Evolutionary conservation across 176 grass and related monocot genomes (phyloP), one percentile per base, ranked within the genome.

Genomic region (Aechmea fasciata): DNA sequence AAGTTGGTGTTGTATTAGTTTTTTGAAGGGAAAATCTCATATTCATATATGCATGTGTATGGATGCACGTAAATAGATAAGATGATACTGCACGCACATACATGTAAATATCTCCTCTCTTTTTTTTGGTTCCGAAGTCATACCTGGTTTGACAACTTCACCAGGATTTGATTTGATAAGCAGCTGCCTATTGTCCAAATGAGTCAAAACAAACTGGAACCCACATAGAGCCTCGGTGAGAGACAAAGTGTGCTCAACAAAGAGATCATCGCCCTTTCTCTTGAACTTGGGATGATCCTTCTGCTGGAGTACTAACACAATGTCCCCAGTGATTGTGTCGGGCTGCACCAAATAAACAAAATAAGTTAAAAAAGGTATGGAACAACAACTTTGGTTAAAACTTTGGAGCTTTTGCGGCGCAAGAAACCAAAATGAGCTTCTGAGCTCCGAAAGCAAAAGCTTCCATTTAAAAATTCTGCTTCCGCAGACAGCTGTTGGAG

Each of bases 111-210:
- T 55, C 52, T 59, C 15, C 22, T 23, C 7, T 2, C 11, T 11
- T 59, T 15, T 24, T 25, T 12, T 25, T 12, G 18, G 33, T 33
- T 15, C 3, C 1, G 22, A 24, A 50, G 2, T 11, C 78, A 13
- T 71, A 82, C 79, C 79, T 22, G 79, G 79, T 48, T 82, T 82
- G 17, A 71, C 33, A 65, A 82, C 73, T 76, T 82, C 79, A 0
- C 79, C 91, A 0, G 91, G 87, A 0, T 95, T 90, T n/a, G 87
- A 84, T 52, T 95, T 95, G 72, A 95, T 90, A 4, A 95, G 81
- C 47, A 95, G 69, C 73, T 87, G 91, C 70, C 91, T 81, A 69
- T 83, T 81, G 12, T 82, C 79, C 55, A 82, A 17, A 69, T 82
- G 79, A 52, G 54, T 82, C 53, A 82, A 50, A 26, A 65, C 72